These are phyloP conservation scores for Coemansia sp. DNA, from an alignment of 192 early-diverging fungal species.

Conservation along the genomic window DNA sequence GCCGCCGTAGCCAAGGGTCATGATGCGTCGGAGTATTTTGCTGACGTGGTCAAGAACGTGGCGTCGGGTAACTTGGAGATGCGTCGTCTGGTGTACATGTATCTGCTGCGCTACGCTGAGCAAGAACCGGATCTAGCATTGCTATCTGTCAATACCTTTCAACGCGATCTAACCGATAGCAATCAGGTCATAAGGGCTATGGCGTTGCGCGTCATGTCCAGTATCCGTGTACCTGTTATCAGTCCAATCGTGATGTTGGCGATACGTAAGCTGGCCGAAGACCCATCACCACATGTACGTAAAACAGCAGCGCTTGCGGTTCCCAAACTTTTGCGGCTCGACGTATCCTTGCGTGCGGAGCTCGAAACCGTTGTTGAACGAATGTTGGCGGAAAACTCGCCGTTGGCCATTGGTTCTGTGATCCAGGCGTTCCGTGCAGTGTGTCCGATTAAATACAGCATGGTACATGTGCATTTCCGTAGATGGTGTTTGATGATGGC, in stretches of 20 bases:
- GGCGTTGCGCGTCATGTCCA: constrained; percentile 93
- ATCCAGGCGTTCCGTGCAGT: constrained; percentile 82
- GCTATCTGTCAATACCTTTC: constrained; percentile 96
- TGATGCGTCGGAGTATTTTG: constrained; percentile 88
- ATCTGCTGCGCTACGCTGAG: constrained; percentile 91
- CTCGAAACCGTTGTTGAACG: constrained; percentile 74
- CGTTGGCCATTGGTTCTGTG: constrained; percentile 84
- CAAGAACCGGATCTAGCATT: constrained; percentile 95
- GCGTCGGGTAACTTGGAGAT: constrained; percentile 86
- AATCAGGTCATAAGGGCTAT: constrained; percentile 94
- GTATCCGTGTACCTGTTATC: constrained; percentile 90
- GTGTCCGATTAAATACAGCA: constrained; percentile 79
- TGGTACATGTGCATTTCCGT: constrained; percentile 87
- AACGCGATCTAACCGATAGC: constrained; percentile 89
- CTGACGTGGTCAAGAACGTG: constrained; percentile 97
- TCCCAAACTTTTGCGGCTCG: constrained; percentile 77
- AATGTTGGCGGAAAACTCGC: constrained; percentile 80
- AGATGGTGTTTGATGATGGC: constrained; percentile 82
- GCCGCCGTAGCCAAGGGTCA: constrained; percentile 90
- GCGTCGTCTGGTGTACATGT: constrained; percentile 95
- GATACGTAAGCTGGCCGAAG: constrained; percentile 81
- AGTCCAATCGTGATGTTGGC: constrained; percentile 89
- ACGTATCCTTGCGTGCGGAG: constrained; percentile 70
- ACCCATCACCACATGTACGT: constrained; percentile 90
- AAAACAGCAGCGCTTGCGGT: constrained; percentile 91